These are phyloP conservation scores for Ganoderma lingzhi DNA, from an alignment of 1,284 basidiomycete genomes.

Conservation along the genomic window DNA sequence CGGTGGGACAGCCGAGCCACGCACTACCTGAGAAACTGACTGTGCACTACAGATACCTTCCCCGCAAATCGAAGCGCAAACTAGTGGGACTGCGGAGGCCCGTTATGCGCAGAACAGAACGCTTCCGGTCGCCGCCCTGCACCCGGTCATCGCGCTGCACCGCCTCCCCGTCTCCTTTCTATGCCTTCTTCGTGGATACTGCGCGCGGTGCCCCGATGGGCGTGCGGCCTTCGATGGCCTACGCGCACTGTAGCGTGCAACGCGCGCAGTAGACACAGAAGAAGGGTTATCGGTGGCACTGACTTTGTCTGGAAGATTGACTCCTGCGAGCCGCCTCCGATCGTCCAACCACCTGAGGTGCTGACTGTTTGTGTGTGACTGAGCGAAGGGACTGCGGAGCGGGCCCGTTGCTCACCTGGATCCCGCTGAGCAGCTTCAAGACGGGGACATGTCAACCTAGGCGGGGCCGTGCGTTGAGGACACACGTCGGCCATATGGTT, in stretches of 20 bases:
- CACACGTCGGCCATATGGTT: neutral
- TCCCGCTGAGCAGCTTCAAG: neutral
- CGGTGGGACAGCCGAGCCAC: too few relatives aligned
- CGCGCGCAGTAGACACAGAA: neutral
- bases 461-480: neutral
- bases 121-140: neutral
- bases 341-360: neutral
- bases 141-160: constrained; percentile 1
- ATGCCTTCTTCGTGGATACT: neutral
- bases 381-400: neutral
- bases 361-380: constrained; percentile 1
- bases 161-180: neutral
- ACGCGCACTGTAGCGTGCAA: neutral
- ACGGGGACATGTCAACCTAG: neutral
- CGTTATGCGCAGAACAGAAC: neutral
- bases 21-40: neutral
- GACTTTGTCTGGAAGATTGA: neutral
- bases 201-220: constrained; percentile 1
- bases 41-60: neutral
- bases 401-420: neutral
- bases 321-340: too few relatives aligned
- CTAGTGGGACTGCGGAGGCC: neutral
- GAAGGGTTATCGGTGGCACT: neutral
- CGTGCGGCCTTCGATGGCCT: neutral
- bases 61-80: neutral